Evolutionary conservation across 345 rosid species (phyloP).

Genomic region (Odontarrhena argentea): DNA sequence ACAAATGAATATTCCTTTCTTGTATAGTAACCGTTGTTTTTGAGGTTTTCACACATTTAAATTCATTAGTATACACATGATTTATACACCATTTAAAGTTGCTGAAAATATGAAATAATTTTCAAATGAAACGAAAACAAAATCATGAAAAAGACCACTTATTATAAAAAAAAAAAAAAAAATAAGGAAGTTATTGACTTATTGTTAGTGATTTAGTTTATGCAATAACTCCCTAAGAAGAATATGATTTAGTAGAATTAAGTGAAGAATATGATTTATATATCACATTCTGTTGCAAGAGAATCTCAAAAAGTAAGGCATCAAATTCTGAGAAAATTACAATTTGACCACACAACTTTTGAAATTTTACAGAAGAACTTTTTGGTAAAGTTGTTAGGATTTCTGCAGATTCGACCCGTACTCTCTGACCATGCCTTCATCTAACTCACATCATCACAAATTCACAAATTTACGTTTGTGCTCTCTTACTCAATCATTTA

Average conservation of each 20-base stretch:
- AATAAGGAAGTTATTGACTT: no score
- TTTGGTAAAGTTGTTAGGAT: conserved; percentile 39
- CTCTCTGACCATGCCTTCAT: conserved; percentile 32
- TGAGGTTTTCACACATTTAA: no score
- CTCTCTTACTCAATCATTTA: neutral
- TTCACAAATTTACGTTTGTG: neutral
- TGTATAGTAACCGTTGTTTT: no score
- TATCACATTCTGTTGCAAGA: neutral
- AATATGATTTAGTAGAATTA: conserved; percentile 9
- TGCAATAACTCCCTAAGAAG: neutral
- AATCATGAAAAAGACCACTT: no score
- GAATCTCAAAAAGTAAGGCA: neutral
- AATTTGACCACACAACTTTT: conserved; percentile 9
- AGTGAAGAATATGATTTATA: neutral
- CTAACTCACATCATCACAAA: conserved; percentile 9
- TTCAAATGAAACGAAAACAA: no score
- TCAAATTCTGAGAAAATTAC: neutral
- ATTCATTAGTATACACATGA: no score
- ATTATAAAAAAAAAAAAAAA: no score
- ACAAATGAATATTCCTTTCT: no score
- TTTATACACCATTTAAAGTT: no score
- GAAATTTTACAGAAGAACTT: neutral
- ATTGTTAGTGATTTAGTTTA: neutral
- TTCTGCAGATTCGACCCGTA: conserved; percentile 43
- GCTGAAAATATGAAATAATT: no score